Conservation (phyloP, 371 early-diverging fungal genomes). For the Lichtheimia ramosa region DNA sequence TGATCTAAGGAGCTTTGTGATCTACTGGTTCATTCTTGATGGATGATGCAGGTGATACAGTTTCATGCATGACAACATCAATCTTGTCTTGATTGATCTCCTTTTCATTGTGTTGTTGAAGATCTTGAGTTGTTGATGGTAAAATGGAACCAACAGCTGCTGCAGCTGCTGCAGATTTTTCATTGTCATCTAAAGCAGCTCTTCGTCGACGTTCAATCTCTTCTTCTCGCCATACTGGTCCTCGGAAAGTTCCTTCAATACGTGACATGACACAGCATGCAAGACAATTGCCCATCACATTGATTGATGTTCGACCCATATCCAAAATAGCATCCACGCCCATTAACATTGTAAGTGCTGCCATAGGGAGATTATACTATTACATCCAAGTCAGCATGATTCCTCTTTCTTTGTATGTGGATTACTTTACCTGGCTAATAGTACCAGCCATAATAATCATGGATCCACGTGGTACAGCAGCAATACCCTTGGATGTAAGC, state of each 20-base stretch:
- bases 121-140: too few relatives aligned
- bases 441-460: constrained; percentile 63
- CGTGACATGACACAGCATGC: constrained; percentile 73
- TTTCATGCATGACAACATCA: too few relatives aligned
- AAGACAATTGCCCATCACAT: constrained; percentile 75
- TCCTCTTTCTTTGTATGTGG: too few relatives aligned
- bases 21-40: too few relatives aligned
- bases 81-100: too few relatives aligned
- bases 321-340: constrained; percentile 79
- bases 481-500: constrained; percentile 80
- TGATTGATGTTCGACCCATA: constrained; percentile 78
- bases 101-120: too few relatives aligned
- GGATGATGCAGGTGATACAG: too few relatives aligned
- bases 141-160: too few relatives aligned
- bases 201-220: constrained; percentile 38
- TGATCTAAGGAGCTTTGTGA: too few relatives aligned
- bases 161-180: too few relatives aligned
- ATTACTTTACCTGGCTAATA: constrained; percentile 22
- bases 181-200: constrained; percentile 6
- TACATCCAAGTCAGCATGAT: too few relatives aligned
- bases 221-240: constrained; percentile 46
- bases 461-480: constrained; percentile 79
- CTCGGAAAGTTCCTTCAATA: constrained; percentile 74
- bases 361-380: constrained; percentile 17
- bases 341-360: constrained; percentile 19